Percentiles rank a stretch among this genome's conserved stretches.
phyloP scores from a whole-genome alignment of 1,139 yeast genomes.

The Suhomyces taliae region DNA sequence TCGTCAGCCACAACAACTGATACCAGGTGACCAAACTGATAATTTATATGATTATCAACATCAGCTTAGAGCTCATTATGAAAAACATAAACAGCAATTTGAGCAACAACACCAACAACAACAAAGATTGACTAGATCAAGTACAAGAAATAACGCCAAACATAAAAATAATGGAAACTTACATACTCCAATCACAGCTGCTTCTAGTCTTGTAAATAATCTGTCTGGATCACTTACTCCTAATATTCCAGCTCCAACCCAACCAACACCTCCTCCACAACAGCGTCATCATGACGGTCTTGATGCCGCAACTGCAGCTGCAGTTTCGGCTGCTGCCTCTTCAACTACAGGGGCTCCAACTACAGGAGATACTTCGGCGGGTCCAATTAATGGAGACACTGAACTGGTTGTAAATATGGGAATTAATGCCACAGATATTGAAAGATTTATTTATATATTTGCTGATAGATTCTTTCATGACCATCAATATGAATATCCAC shows the following conservation, averaged over 20 bases:
- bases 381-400: constrained; percentile 7
- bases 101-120: constrained; percentile 11
- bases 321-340: constrained; percentile 1
- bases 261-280: constrained; percentile 4
- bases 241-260: constrained; percentile 7
- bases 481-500: constrained; percentile 47
- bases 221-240: constrained; percentile 5
- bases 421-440: constrained; percentile 46
- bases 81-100: constrained; percentile 25
- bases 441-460: constrained; percentile 47
- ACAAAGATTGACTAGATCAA: constrained; percentile 14
- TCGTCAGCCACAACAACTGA: constrained; percentile 8
- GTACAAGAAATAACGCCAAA: constrained; percentile 10
- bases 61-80: constrained; percentile 28
- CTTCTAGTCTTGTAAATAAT: neutral
- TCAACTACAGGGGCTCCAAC: constrained; percentile 1
- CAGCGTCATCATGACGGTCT: constrained; percentile 7
- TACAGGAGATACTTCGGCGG: constrained; percentile 1
- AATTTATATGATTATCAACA: constrained; percentile 27
- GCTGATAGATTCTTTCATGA: constrained; percentile 50
- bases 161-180: constrained; percentile 1
- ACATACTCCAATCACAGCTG: constrained; percentile 7
- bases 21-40: constrained; percentile 4
- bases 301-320: constrained; percentile 1
- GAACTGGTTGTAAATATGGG: constrained; percentile 15